phyloP scores from a whole-genome alignment of 1,139 yeast genomes.

The Pichia sp. region DNA sequence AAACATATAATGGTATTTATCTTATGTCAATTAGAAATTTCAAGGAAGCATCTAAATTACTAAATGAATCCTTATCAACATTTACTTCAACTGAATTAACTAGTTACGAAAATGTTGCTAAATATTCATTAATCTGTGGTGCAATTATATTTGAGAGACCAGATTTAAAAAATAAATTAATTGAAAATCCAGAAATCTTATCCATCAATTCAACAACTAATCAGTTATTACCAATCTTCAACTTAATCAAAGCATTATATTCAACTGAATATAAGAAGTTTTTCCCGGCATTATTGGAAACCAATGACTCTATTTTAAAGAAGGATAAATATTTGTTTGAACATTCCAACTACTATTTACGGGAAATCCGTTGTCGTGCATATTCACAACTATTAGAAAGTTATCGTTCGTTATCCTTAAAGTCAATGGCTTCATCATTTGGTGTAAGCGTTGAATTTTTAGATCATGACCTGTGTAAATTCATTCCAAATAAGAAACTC shows the following conservation, averaged over 20 bases:
- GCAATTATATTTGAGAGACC: slow-evolving; percentile 76
- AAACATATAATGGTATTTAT: slow-evolving; percentile 85
- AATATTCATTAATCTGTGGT: slow-evolving; percentile 82
- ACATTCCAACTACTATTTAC: slow-evolving; percentile 76
- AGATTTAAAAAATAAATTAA: slow-evolving; percentile 73
- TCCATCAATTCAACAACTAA: slow-evolving; percentile 70
- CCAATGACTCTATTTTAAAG: slow-evolving; percentile 66
- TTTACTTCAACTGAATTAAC: slow-evolving; percentile 93
- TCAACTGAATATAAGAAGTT: slow-evolving; percentile 81
- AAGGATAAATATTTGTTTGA: slow-evolving; percentile 70
- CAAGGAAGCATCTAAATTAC: slow-evolving; percentile 69
- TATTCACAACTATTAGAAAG: slow-evolving; percentile 92
- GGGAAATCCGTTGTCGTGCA: slow-evolving; percentile 94
- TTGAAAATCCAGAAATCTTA: slow-evolving; percentile 91
- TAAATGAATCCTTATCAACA: slow-evolving; percentile 89
- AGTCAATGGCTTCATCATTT: slow-evolving; percentile 91
- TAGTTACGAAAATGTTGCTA: slow-evolving; percentile 83
- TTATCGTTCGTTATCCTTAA: slow-evolving; percentile 81
- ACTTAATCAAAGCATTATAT: slow-evolving; percentile 80
- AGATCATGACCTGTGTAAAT: slow-evolving; percentile 73
- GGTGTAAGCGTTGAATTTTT: slow-evolving; percentile 82
- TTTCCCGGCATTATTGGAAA: slow-evolving; percentile 71
- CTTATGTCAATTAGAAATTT: slow-evolving; percentile 81
- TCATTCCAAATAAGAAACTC: slow-evolving; percentile 87
- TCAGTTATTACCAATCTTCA: slow-evolving; percentile 71